phyloP scores from a whole-genome alignment of 768 basidiomycete species.

The Trametes elegans region DNA sequence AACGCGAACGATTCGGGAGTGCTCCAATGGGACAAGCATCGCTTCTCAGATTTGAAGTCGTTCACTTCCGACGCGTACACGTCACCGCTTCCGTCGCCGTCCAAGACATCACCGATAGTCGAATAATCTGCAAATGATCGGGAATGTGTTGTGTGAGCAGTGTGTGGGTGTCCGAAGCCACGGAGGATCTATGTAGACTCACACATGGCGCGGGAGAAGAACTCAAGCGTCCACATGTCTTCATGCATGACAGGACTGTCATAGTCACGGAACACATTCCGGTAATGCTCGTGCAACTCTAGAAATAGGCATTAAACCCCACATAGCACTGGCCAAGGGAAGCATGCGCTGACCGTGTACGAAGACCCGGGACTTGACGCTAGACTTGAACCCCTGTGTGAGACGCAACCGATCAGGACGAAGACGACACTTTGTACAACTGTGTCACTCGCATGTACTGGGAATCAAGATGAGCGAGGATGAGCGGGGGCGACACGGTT shows the following conservation, averaged over 20 bases:
- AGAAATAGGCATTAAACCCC: too few species aligned
- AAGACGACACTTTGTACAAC: neutral
- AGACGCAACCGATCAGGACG: neutral
- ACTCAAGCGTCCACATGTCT: constrained; percentile 10
- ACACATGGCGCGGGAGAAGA: constrained; percentile 14
- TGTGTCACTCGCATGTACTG: too few species aligned
- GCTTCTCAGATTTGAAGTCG: constrained; percentile 3
- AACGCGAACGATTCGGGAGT: constrained; percentile 14
- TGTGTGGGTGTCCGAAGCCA: neutral
- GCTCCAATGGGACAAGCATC: neutral
- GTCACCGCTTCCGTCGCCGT: constrained; percentile 14
- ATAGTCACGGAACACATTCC: neutral
- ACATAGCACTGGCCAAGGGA: too few species aligned
- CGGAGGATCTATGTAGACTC: neutral
- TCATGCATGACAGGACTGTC: neutral
- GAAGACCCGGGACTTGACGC: constrained; percentile 7
- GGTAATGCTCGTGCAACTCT: constrained; percentile 3
- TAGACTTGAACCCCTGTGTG: constrained; percentile 4
- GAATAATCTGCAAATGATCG: constrained; percentile 7
- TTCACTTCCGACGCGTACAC: constrained; percentile 12
- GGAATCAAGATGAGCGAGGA: too few species aligned
- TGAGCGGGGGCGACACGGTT: too few species aligned
- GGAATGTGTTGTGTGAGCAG: too few species aligned
- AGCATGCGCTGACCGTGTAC: constrained; percentile 11
- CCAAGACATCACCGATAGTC: constrained; percentile 11